Conservation (phyloP, 129 eudicot genomes). For the Logfia minima region DNA sequence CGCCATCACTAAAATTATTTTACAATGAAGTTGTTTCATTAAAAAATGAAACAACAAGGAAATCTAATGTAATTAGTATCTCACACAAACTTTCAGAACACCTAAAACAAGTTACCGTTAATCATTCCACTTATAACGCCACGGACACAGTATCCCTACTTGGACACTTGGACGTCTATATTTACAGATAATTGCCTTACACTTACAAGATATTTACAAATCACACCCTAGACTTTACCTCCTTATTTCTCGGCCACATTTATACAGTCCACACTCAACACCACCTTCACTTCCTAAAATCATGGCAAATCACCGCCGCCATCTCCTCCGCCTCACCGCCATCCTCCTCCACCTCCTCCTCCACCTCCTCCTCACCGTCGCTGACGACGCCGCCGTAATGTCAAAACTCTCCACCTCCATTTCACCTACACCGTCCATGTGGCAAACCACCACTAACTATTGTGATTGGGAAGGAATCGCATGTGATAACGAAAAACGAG, state of each 20-base stretch:
- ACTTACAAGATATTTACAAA: neutral
- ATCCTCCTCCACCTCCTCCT: conserved; percentile 21
- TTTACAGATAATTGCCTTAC: neutral
- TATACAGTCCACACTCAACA: neutral
- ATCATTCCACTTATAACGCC: neutral
- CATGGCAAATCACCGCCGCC: neutral
- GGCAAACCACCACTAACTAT: conserved; percentile 30
- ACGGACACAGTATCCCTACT: neutral
- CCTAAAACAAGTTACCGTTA: neutral
- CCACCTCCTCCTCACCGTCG: conserved; percentile 20
- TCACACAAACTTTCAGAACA: too few species aligned
- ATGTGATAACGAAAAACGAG: conserved; percentile 9
- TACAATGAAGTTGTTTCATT: too few species aligned
- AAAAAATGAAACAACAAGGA: too few species aligned
- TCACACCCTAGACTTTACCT: neutral
- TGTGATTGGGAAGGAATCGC: conserved; percentile 6
- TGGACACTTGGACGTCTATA: neutral
- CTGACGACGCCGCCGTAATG: conserved; percentile 48
- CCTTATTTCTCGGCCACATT: neutral
- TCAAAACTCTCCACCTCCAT: conserved; percentile 24
- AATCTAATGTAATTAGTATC: too few species aligned
- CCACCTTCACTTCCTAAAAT: neutral
- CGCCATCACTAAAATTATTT: too few species aligned
- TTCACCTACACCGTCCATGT: conserved; percentile 34
- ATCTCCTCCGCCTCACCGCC: conserved; percentile 22